Conservation (phyloP, 352 stramenopile species). For the Achlya hypogyna region DNA sequence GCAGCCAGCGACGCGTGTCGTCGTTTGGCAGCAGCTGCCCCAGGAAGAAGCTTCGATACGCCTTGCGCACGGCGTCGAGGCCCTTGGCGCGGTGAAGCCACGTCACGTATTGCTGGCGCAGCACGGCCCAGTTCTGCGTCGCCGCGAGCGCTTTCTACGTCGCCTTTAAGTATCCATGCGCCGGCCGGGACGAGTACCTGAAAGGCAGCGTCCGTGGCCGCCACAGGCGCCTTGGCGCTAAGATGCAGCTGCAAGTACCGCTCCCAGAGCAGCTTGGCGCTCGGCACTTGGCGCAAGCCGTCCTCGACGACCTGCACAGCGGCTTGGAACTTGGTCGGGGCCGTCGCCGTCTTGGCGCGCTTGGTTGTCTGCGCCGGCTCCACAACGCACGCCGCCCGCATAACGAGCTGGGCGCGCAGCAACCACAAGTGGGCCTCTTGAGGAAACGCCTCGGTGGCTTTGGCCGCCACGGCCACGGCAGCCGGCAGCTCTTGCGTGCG, state of each 20-base stretch:
- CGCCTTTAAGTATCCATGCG: neutral
- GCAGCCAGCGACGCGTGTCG: conserved; percentile 55
- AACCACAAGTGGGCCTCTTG: conserved; percentile 46
- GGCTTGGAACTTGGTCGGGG: conserved; percentile 23
- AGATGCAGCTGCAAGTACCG: conserved; percentile 36
- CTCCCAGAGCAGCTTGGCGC: conserved; percentile 25
- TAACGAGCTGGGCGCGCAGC: conserved; percentile 58
- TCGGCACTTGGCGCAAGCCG: conserved; percentile 23
- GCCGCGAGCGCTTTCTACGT: conserved; percentile 34
- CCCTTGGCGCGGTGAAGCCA: conserved; percentile 36
- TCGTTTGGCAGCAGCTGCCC: conserved; percentile 51
- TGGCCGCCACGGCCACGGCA: conserved; percentile 35
- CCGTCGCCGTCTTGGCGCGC: conserved; percentile 24
- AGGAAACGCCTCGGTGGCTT: conserved; percentile 30
- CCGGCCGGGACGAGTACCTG: neutral
- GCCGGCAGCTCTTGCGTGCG: conserved; percentile 44
- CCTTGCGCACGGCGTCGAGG: conserved; percentile 33
- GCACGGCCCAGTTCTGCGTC: conserved; percentile 38
- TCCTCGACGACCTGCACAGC: conserved; percentile 42
- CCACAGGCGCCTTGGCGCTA: neutral
- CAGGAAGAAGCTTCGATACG: conserved; percentile 65
- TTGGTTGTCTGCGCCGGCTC: conserved; percentile 29
- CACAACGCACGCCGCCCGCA: conserved; percentile 32
- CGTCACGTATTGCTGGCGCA: conserved; percentile 57
- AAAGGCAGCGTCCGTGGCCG: neutral